phyloP scores from a whole-genome alignment of 2,329 filamentous ascomycete species.

The Blastomyces gilchristii region DNA sequence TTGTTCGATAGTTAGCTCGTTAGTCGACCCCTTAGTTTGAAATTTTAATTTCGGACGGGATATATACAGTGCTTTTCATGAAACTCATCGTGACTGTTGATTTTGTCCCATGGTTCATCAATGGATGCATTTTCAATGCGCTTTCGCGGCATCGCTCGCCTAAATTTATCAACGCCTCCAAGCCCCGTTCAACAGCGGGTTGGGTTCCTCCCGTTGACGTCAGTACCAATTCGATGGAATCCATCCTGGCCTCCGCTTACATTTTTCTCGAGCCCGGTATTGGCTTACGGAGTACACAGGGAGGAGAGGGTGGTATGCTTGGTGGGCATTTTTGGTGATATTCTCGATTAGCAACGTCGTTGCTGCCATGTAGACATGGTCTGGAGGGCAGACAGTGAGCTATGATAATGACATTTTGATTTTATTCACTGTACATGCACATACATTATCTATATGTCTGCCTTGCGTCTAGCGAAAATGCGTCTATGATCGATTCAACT shows the following conservation, averaged over 20 bases:
- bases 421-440: background rate
- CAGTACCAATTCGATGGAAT: background rate
- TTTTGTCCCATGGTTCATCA: background rate
- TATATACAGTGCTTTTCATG: background rate
- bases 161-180: background rate
- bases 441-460: background rate
- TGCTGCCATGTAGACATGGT: too few relatives aligned
- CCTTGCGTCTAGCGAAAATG: background rate
- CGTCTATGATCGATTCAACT: background rate
- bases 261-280: background rate
- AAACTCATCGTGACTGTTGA: background rate
- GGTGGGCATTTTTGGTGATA: too few relatives aligned
- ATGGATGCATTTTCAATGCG: background rate
- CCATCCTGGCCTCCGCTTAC: background rate
- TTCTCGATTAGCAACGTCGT: too few relatives aligned
- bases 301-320: too few relatives aligned
- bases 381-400: background rate
- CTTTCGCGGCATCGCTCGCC: background rate
- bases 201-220: background rate
- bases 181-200: too few relatives aligned
- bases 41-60: slow-evolving; percentile 17
- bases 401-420: background rate
- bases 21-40: slow-evolving; percentile 15
- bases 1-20: background rate
- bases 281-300: too few relatives aligned